These are phyloP conservation scores for Trichoderma erinaceum DNA, from an alignment of 495 filamentous ascomycete genomes.

Conservation along the genomic window DNA sequence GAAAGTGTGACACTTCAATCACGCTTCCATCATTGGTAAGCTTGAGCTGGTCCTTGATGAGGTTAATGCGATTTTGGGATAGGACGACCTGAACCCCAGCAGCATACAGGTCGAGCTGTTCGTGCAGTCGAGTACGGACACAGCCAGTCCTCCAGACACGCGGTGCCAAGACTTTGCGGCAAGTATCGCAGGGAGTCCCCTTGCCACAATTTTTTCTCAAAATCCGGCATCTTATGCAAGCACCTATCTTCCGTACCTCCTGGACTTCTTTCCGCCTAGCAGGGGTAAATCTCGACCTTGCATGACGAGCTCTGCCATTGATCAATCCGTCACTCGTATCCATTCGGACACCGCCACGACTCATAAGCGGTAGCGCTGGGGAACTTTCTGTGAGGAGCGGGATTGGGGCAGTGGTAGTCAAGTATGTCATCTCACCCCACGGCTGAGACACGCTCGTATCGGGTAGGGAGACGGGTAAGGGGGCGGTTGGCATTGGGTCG, in stretches of 20 bases:
- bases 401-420: constrained; percentile 27
- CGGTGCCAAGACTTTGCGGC: constrained; percentile 67
- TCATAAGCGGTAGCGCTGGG: constrained; percentile 23
- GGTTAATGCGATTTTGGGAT: constrained; percentile 57
- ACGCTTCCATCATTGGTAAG: constrained; percentile 52
- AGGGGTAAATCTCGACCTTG: constrained; percentile 61
- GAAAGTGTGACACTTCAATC: constrained; percentile 66
- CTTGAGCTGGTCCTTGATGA: constrained; percentile 49
- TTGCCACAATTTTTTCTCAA: constrained; percentile 80
- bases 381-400: constrained; percentile 18
- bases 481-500: constrained; percentile 8
- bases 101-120: constrained; percentile 67
- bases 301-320: constrained; percentile 34
- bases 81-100: constrained; percentile 64
- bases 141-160: constrained; percentile 77
- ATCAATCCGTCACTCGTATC: constrained; percentile 28
- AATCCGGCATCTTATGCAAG: constrained; percentile 81
- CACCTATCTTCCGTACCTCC: constrained; percentile 71
- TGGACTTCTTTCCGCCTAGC: constrained; percentile 70
- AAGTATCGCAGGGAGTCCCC: constrained; percentile 76
- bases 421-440: constrained; percentile 42
- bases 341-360: constrained; percentile 39
- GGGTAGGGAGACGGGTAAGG: constrained; percentile 15
- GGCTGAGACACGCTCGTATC: constrained; percentile 25
- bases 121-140: constrained; percentile 66